phyloP scores from a whole-genome alignment of 192 early-diverging fungal genomes.

The Rhizoclosmatium globosum region DNA sequence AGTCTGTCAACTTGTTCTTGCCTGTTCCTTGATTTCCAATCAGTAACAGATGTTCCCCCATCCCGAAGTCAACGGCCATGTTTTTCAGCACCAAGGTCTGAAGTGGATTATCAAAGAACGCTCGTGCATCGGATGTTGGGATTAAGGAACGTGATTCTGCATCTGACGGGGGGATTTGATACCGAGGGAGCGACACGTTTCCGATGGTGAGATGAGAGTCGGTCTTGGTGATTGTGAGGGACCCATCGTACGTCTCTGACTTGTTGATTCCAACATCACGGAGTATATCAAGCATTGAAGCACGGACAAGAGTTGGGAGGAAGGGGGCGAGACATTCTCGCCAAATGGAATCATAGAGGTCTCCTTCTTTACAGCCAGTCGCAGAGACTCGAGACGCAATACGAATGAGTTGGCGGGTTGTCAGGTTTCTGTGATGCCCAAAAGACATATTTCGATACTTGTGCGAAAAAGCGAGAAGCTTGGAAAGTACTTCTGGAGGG shows the following conservation, averaged over 20 bases:
- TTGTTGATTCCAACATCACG: conserved; percentile 59
- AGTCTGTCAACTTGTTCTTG: conserved; percentile 59
- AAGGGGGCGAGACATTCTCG: conserved; percentile 75
- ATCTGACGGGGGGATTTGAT: conserved; percentile 28
- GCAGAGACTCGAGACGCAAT: conserved; percentile 65
- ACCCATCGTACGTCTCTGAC: conserved; percentile 6
- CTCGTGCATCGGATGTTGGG: conserved; percentile 18
- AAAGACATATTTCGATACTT: background rate
- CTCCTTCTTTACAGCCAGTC: conserved; percentile 68
- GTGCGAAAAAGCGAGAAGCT: conserved; percentile 3
- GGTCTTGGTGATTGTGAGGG: background rate
- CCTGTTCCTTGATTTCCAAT: conserved; percentile 82
- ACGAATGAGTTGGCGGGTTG: conserved; percentile 78
- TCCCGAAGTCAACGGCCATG: no score
- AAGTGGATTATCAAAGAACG: conserved; percentile 83
- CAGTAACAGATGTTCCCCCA: no score
- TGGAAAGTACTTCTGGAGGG: no score
- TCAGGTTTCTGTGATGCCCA: conserved; percentile 64
- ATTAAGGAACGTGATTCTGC: conserved; percentile 41
- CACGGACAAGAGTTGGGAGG: conserved; percentile 67
- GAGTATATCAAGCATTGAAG: conserved; percentile 70
- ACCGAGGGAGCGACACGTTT: conserved; percentile 30
- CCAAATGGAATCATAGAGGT: conserved; percentile 68
- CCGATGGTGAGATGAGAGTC: conserved; percentile 32
- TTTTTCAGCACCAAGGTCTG: no score